These are phyloP conservation scores for Trichoderma cornu-damae DNA, from an alignment of 2,329 filamentous ascomycete species.

Conservation along the genomic window DNA sequence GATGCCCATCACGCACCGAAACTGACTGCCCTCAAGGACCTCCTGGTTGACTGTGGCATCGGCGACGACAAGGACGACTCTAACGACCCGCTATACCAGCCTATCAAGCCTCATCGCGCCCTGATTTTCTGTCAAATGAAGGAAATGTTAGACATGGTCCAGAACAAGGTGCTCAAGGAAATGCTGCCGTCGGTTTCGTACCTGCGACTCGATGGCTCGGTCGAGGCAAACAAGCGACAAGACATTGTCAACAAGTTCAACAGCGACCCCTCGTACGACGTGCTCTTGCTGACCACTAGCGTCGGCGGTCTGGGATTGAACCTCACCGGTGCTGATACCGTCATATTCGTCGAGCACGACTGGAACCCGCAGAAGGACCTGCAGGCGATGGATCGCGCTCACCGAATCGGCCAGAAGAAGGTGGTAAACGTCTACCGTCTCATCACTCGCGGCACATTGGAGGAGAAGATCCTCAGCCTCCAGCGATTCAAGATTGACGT, in stretches of 20 bases:
- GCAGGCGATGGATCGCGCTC: conserved; percentile 97
- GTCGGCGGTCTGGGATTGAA: conserved; percentile 94
- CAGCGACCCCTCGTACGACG: conserved; percentile 93
- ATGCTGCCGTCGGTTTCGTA: conserved; percentile 91
- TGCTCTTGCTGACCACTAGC: conserved; percentile 85
- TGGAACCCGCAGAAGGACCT: conserved; percentile 99
- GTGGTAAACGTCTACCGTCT: conserved; percentile 98
- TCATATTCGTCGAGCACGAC: conserved; percentile 99
- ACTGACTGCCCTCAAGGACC: conserved; percentile 79
- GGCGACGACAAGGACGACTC: conserved; percentile 64
- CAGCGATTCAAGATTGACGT: conserved; percentile 99
- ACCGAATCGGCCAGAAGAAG: conserved; percentile 99
- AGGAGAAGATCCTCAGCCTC: conserved; percentile 96
- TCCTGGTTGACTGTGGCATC: conserved; percentile 98
- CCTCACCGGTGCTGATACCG: conserved; percentile 92
- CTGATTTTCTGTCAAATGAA: conserved; percentile 99
- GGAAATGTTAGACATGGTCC: conserved; percentile 99
- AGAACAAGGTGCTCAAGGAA: conserved; percentile 83
- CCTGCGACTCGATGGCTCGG: conserved; percentile 86
- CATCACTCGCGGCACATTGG: conserved; percentile 89
- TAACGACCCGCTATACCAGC: conserved; percentile 61
- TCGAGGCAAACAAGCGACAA: conserved; percentile 89
- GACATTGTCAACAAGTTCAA: conserved; percentile 99
- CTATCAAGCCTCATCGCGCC: conserved; percentile 92
- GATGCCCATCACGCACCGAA: conserved; percentile 90